Evolutionary conservation across 192 early-diverging fungal genomes (phyloP).

Genomic region (Podila verticillata): DNA sequence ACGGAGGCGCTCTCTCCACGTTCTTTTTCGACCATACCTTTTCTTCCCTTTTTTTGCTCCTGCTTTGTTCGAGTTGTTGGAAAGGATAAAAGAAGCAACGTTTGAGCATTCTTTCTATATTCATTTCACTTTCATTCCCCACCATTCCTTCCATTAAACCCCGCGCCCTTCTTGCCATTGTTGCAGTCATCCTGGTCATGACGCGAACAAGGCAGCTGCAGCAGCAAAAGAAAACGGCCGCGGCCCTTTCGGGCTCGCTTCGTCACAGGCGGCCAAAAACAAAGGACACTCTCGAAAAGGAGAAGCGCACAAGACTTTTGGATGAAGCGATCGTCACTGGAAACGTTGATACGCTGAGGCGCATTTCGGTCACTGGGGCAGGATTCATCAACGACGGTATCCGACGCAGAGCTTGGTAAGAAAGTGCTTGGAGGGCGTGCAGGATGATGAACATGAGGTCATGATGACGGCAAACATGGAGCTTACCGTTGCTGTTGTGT

Average conservation of each 20-base stretch:
- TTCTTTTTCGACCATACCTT: too few species aligned
- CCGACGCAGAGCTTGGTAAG: slow-evolving; percentile 57
- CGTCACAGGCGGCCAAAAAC: slow-evolving; percentile 26
- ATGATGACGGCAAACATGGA: too few species aligned
- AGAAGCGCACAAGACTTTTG: slow-evolving; percentile 51
- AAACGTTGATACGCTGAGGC: slow-evolving; percentile 16
- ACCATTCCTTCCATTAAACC: slow-evolving; percentile 49
- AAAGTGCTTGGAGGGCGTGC: too few species aligned
- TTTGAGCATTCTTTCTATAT: slow-evolving; percentile 2
- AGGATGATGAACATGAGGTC: background rate
- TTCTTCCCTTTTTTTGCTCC: too few species aligned
- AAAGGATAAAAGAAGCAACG: background rate
- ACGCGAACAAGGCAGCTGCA: slow-evolving; percentile 39
- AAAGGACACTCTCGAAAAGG: slow-evolving; percentile 30
- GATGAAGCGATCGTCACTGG: slow-evolving; percentile 55
- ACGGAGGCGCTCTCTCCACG: too few species aligned
- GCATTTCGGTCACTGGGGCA: slow-evolving; percentile 38
- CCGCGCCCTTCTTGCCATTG: slow-evolving; percentile 28
- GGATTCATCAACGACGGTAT: slow-evolving; percentile 61
- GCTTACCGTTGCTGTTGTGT: too few species aligned
- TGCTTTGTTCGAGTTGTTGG: too few species aligned
- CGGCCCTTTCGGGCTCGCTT: background rate
- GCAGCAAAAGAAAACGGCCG: slow-evolving; percentile 8
- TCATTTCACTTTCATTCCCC: background rate
- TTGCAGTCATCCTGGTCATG: slow-evolving; percentile 44